Conservation (phyloP, 768 basidiomycete genomes). For the Leccinum disarticulatum region DNA sequence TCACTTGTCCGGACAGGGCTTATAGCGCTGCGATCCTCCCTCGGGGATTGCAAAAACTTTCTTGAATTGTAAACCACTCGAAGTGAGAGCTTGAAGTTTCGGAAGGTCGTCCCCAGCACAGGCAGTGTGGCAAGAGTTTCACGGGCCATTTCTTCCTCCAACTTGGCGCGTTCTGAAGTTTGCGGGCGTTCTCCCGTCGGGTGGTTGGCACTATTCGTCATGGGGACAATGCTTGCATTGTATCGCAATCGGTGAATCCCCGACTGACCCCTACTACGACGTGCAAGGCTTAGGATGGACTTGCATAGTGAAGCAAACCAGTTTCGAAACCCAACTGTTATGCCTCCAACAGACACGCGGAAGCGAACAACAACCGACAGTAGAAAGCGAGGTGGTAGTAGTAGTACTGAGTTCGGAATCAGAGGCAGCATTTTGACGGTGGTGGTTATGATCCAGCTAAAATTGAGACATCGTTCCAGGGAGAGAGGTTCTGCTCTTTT, state of each 20-base stretch:
- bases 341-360: slow-evolving; percentile 1
- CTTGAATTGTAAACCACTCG: background rate
- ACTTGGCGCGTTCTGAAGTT: background rate
- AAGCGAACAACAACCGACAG: background rate
- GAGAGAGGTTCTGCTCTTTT: no score
- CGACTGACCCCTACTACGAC: background rate
- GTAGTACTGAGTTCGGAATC: background rate
- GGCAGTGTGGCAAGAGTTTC: slow-evolving; percentile 9
- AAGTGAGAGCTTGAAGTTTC: background rate
- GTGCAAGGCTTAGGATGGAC: background rate
- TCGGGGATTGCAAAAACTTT: slow-evolving; percentile 5
- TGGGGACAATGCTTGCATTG: background rate
- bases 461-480: no score
- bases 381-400: background rate
- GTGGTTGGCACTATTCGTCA: background rate
- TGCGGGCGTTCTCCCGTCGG: background rate
- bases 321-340: slow-evolving; percentile 1
- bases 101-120: background rate
- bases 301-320: slow-evolving; percentile 5
- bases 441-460: background rate
- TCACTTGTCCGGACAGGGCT: no score
- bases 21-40: background rate
- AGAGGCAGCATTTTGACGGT: background rate
- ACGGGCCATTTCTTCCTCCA: background rate
- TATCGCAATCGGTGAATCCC: background rate